Evolutionary conservation across 2,329 filamentous ascomycete genomes (phyloP).

Genomic region (Hypoxylon sp.): DNA sequence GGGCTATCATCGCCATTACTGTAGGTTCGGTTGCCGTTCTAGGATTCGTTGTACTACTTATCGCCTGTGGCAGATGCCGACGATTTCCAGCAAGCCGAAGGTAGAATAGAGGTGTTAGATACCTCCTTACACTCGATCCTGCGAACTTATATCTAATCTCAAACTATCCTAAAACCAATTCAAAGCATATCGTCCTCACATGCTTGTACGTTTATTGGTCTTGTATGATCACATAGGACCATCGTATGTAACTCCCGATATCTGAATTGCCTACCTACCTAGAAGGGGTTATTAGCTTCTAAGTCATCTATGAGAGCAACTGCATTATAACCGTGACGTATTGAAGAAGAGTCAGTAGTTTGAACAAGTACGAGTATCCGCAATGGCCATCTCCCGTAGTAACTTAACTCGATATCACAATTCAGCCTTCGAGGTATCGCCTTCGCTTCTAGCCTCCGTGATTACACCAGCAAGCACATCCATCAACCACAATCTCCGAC

Average conservation of each 20-base stretch:
- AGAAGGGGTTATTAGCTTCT: too few relatives aligned
- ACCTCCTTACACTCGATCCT: too few relatives aligned
- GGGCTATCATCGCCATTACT: not conserved
- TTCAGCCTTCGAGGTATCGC: not conserved
- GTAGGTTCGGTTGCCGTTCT: not conserved
- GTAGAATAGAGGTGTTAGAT: not conserved
- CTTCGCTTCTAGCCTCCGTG: not conserved
- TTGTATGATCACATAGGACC: too few relatives aligned
- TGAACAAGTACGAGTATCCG: not conserved
- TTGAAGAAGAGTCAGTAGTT: not conserved
- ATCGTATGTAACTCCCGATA: too few relatives aligned
- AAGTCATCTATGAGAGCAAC: not conserved
- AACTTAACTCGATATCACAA: not conserved
- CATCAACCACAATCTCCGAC: constrained; percentile 29
- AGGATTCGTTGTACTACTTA: not conserved
- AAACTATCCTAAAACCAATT: not conserved
- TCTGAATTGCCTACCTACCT: too few relatives aligned
- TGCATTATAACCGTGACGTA: not conserved
- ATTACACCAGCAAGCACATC: constrained; percentile 16
- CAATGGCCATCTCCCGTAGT: not conserved
- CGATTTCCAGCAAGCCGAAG: not conserved
- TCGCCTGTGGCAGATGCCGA: constrained; percentile 1
- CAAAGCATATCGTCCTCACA: too few relatives aligned
- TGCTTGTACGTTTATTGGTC: too few relatives aligned
- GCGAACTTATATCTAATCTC: not conserved